These are phyloP conservation scores for Hypoxylon perforatum DNA, from an alignment of 495 filamentous ascomycete species.

Conservation along the genomic window DNA sequence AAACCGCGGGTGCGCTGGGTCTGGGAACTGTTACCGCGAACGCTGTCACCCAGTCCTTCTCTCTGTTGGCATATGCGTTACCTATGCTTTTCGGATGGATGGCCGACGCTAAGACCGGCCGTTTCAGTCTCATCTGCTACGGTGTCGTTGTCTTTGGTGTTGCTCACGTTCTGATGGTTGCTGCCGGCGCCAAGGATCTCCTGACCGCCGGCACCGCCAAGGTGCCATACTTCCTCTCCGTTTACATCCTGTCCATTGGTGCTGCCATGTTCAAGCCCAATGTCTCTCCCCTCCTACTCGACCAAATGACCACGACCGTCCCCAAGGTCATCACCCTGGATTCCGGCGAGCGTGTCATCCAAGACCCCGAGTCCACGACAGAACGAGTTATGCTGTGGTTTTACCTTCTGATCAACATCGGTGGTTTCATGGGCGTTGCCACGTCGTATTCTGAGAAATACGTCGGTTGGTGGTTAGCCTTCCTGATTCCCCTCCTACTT, in stretches of 20 bases:
- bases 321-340: slow-evolving; percentile 57
- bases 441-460: slow-evolving; percentile 61
- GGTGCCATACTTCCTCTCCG: slow-evolving; percentile 67
- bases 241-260: slow-evolving; percentile 69
- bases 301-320: slow-evolving; percentile 64
- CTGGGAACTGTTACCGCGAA: slow-evolving; percentile 70
- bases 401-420: slow-evolving; percentile 74
- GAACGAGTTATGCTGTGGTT: slow-evolving; percentile 73
- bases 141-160: slow-evolving; percentile 72
- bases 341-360: slow-evolving; percentile 65
- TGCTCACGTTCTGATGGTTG: slow-evolving; percentile 72
- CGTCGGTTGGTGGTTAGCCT: slow-evolving; percentile 78
- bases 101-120: slow-evolving; percentile 67
- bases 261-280: slow-evolving; percentile 74
- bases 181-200: slow-evolving; percentile 68
- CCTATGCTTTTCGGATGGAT: slow-evolving; percentile 68
- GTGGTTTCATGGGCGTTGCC: slow-evolving; percentile 67
- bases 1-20: slow-evolving; percentile 68
- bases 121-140: slow-evolving; percentile 70
- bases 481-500: slow-evolving; percentile 72
- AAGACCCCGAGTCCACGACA: slow-evolving; percentile 69
- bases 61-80: slow-evolving; percentile 68
- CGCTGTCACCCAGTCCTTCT: slow-evolving; percentile 69
- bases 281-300: slow-evolving; percentile 69
- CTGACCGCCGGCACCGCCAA: slow-evolving; percentile 67